Evolutionary conservation across 345 rosid species (phyloP).

Genomic region (Citrus reticulata): DNA sequence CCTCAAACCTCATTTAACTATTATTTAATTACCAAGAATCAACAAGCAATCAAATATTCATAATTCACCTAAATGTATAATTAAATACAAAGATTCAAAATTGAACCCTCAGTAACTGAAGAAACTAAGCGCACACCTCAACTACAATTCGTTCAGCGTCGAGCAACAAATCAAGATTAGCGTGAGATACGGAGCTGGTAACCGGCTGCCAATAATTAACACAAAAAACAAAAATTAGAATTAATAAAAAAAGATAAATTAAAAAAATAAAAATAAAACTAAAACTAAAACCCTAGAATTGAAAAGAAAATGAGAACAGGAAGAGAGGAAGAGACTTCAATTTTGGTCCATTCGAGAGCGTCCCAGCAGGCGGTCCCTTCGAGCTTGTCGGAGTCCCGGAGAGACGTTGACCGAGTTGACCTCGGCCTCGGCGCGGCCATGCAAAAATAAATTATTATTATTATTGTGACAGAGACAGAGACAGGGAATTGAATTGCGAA

Average conservation of each 20-base stretch:
- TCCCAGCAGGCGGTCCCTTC: constrained; percentile 85
- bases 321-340: constrained; percentile 39
- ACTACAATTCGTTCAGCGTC: constrained; percentile 59
- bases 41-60: neutral
- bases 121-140: constrained; percentile 43
- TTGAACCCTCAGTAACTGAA: neutral
- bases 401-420: constrained; percentile 38
- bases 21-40: neutral
- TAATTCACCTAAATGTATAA: no score
- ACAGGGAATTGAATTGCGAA: neutral
- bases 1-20: neutral
- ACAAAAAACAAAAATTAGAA: constrained; percentile 2
- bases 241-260: neutral
- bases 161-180: constrained; percentile 64
- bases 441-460: neutral
- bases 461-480: no score
- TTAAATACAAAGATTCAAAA: neutral
- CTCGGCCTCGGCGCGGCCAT: constrained; percentile 53
- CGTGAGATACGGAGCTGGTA: constrained; percentile 45
- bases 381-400: constrained; percentile 47
- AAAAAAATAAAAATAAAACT: neutral
- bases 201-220: constrained; percentile 34
- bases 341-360: constrained; percentile 76
- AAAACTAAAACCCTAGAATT: constrained; percentile 14
- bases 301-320: neutral